These are phyloP conservation scores for Kwoniella shivajii DNA, from an alignment of 1,284 basidiomycete species.

Conservation along the genomic window DNA sequence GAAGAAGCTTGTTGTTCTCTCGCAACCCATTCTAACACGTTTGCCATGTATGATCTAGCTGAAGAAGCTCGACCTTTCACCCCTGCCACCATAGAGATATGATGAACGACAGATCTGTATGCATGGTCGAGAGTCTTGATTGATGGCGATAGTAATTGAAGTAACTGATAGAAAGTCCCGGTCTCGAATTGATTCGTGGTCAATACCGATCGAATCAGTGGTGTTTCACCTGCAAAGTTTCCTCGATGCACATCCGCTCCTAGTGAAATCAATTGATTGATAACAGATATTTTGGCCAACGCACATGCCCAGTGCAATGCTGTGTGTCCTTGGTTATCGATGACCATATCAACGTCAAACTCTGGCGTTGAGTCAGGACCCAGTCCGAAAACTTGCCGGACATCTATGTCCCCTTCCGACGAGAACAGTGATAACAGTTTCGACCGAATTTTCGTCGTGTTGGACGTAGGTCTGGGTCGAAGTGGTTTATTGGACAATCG, in stretches of 20 bases:
- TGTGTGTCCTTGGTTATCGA: conserved; percentile 94
- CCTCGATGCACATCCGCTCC: conserved; percentile 86
- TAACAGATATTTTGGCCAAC: conserved; percentile 69
- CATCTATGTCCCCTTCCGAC: conserved; percentile 19
- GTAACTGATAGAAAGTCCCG: conserved; percentile 70
- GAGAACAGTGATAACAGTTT: conserved; percentile 44
- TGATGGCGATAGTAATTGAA: conserved; percentile 62
- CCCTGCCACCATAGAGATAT: conserved; percentile 86
- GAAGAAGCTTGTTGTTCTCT: conserved; percentile 55
- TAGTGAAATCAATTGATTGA: conserved; percentile 67
- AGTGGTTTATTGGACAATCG: conserved; percentile 71
- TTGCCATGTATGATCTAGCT: conserved; percentile 90
- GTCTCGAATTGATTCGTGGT: conserved; percentile 84
- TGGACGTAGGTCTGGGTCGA: conserved; percentile 58
- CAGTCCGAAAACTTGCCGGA: conserved; percentile 8
- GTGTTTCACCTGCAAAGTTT: conserved; percentile 92
- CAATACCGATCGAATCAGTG: conserved; percentile 88
- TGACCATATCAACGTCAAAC: conserved; percentile 73
- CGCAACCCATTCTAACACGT: conserved; percentile 66
- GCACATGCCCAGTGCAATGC: conserved; percentile 92
- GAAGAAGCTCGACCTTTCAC: conserved; percentile 81
- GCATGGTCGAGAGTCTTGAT: conserved; percentile 89
- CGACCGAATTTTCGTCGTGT: conserved; percentile 57
- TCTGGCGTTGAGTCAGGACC: conserved; percentile 29
- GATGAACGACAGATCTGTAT: conserved; percentile 90